Percentiles rank a stretch among this genome's conserved stretches.
Evolutionary conservation across 305 asterid genomes (phyloP).

Genomic region (Fraxinus paxiana): DNA sequence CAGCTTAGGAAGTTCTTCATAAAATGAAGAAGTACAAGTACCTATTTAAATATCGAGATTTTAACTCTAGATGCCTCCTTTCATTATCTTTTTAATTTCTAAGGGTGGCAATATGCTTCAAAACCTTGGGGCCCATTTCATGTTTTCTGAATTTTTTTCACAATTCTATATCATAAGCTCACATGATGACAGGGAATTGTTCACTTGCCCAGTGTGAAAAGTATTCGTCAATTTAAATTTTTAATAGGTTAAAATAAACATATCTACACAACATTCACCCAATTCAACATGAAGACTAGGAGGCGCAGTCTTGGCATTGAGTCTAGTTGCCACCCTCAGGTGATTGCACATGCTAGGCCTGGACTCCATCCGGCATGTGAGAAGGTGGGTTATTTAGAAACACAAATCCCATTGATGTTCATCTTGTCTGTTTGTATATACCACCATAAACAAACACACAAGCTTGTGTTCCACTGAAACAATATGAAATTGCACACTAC

Average conservation of each 20-base stretch:
- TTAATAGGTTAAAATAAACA: neutral
- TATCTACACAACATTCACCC: neutral
- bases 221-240: neutral
- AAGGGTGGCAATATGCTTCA: neutral
- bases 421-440: neutral
- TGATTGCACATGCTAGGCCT: neutral
- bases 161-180: neutral
- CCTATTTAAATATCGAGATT: neutral
- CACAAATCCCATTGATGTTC: neutral
- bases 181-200: neutral
- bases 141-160: neutral
- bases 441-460: neutral
- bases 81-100: neutral
- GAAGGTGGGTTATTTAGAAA: neutral
- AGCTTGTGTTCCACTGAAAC: neutral
- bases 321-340: neutral
- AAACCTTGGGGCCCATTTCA: neutral
- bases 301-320: neutral
- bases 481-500: neutral
- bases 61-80: slow-evolving; percentile 1
- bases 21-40: neutral
- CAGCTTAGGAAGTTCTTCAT: neutral
- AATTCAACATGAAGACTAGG: neutral
- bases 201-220: neutral
- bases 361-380: neutral